Base-by-base conservation (phyloP, 805 yeast genomes). In the Phaffomyces antillensis region DNA sequence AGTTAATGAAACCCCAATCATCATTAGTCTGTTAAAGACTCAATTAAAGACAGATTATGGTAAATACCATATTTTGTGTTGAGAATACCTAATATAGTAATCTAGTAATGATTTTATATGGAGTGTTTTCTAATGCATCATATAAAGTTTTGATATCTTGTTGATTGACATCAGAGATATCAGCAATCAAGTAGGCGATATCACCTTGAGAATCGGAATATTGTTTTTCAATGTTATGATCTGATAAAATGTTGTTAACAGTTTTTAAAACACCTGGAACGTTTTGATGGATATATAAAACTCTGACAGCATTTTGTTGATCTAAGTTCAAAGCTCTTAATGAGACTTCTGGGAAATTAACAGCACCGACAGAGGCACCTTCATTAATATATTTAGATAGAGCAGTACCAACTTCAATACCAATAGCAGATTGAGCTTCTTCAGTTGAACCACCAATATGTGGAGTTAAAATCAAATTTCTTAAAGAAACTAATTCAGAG, bases 371-470 rank as follows among this genome's bases (percentile, higher is more conserved):
- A 15, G 98, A 86, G 60, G 81, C 75, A 73, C 99, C 99, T 74
- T 91, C 98, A 70, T 90, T 91, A 66, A 93, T 85, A 73, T 89
- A 93, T 64, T 86, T 87, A 53, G 90, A 75, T 60, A 93, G 75
- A 35, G 96, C 81, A 39, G 84, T 74, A 49, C 83, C 87, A 50
- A 93, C 99, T 72, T 93, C 99, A 49, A 91, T 73, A 71, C 99
- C 99, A 62, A 93, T 93, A 36, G 98, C 96, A 45, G 86, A 77
- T 76, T 93, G 99, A 34, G 99, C 99, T 74, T 93, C 99, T 69
- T 91, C 98, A 40, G 99, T 93, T 42, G 97, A 89, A 55, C 99
- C 99, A 70, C 99, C 99, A 57, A 93, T 93, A 64, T 93, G 99
- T 31, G 99, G 99, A 44, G 98, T 83, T 60, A 93, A 76, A 53